A percentile compares a stretch with the other conserved stretches of the same genome.
Evolutionary conservation across 306 rosid genomes (phyloP).

Genomic region (Prunus padus): DNA sequence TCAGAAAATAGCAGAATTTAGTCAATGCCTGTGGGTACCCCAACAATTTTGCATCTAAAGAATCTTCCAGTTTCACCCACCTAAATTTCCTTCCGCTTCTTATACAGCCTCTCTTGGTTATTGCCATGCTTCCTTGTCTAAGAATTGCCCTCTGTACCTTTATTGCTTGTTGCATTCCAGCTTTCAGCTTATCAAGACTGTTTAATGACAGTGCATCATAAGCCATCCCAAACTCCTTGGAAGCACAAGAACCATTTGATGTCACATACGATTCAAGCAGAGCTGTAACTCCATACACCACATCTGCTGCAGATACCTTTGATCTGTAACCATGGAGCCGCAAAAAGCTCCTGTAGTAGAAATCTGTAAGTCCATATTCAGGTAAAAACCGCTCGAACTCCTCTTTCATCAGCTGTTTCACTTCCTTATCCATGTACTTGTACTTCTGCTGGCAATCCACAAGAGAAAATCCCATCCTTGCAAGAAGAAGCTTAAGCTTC

Average conservation of each 20-base stretch:
- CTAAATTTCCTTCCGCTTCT: conserved; percentile 90
- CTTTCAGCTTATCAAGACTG: conserved; percentile 71
- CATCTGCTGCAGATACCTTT: conserved; percentile 93
- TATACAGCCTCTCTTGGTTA: conserved; percentile 72
- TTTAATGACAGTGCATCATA: conserved; percentile 74
- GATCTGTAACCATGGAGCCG: conserved; percentile 77
- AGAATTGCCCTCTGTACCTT: conserved; percentile 82
- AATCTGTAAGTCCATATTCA: conserved; percentile 83
- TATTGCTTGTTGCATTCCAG: conserved; percentile 89
- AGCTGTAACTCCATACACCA: conserved; percentile 95
- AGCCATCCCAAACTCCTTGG: conserved; percentile 80
- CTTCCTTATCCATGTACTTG: conserved; percentile 88
- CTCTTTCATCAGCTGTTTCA: conserved; percentile 73
- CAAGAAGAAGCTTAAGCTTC: conserved; percentile 80
- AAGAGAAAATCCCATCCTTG: conserved; percentile 91
- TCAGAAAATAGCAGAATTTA: conserved; percentile 80
- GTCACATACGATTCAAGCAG: conserved; percentile 79
- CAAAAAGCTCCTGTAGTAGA: conserved; percentile 81
- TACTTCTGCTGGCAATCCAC: conserved; percentile 95
- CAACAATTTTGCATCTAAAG: conserved; percentile 56
- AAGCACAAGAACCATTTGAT: conserved; percentile 77
- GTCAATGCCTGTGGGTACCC: conserved; percentile 97
- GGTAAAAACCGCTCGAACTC: conserved; percentile 80
- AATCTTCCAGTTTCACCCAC: conserved; percentile 93
- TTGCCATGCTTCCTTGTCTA: conserved; percentile 86